Evolutionary conservation across 2,329 filamentous ascomycete genomes (phyloP).

Genomic region (Coniochaeta sp.): DNA sequence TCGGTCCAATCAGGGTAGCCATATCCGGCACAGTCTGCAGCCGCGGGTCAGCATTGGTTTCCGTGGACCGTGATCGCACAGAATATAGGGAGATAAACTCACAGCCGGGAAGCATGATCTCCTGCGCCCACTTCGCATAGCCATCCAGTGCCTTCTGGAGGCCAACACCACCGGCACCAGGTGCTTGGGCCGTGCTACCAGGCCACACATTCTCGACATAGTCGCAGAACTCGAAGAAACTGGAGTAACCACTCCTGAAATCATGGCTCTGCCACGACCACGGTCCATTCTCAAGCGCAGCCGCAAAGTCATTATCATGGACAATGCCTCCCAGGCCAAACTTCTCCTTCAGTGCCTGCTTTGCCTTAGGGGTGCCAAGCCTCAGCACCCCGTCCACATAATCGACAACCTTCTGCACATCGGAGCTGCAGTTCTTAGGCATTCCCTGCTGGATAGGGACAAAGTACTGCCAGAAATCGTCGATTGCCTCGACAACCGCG

Average conservation of each 20-base stretch:
- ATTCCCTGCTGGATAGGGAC: constrained; percentile 45
- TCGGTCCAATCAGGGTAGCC: constrained; percentile 36
- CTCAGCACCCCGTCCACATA: constrained; percentile 40
- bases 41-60: neutral
- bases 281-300: constrained; percentile 46
- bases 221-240: constrained; percentile 44
- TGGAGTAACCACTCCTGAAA: constrained; percentile 28
- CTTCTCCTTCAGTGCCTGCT: constrained; percentile 38
- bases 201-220: constrained; percentile 37
- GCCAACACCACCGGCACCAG: constrained; percentile 42
- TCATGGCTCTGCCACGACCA: constrained; percentile 45
- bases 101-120: constrained; percentile 32
- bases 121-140: constrained; percentile 42
- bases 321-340: constrained; percentile 39
- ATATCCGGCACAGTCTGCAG: neutral
- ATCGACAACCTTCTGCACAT: constrained; percentile 43
- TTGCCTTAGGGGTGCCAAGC: constrained; percentile 28
- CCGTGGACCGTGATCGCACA: too few relatives aligned
- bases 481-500: constrained; percentile 45
- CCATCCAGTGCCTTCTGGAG: constrained; percentile 42
- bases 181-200: constrained; percentile 35
- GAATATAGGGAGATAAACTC: constrained; percentile 10
- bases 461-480: constrained; percentile 50
- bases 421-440: constrained; percentile 47
- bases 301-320: constrained; percentile 38